Evolutionary conservation across 1,139 yeast genomes (phyloP).

Genomic region (Geotrichum klebahnii): DNA sequence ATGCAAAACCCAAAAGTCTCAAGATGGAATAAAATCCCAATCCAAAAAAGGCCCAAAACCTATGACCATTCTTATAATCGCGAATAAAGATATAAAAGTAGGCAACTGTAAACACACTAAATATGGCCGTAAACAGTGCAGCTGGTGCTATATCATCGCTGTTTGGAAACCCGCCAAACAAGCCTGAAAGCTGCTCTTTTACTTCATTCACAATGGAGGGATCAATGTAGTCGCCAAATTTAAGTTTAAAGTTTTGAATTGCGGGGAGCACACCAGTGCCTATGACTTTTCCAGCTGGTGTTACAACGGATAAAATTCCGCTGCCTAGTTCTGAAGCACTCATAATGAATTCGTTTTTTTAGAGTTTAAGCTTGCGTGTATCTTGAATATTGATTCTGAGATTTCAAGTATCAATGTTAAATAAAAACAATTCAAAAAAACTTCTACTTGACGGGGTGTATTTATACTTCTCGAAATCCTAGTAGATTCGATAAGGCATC

Average conservation of each 20-base stretch:
- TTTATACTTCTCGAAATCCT: no score
- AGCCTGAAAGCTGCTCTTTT: constrained; percentile 42
- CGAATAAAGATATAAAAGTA: constrained; percentile 51
- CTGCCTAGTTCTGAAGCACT: no score
- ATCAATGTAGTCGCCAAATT: constrained; percentile 17
- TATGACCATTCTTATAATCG: constrained; percentile 58
- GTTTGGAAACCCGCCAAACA: constrained; percentile 68
- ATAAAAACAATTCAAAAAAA: no score
- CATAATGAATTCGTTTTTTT: no score
- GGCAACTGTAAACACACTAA: constrained; percentile 47
- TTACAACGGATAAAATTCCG: constrained; percentile 26
- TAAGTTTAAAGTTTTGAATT: constrained; percentile 10
- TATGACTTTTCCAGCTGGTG: constrained; percentile 26
- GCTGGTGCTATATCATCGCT: constrained; percentile 56
- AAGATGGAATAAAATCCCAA: constrained; percentile 53
- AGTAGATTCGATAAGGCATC: no score
- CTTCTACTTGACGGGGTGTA: no score
- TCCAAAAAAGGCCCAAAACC: constrained; percentile 55
- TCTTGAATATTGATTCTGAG: no score
- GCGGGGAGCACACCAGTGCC: constrained; percentile 26
- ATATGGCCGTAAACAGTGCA: constrained; percentile 55
- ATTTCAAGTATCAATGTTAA: no score
- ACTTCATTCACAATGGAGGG: constrained; percentile 12
- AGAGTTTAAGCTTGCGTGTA: no score
- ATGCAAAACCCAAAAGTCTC: constrained; percentile 57